Evolutionary conservation across 441 rosid genomes (phyloP).

Genomic region (Sinapis alba): DNA sequence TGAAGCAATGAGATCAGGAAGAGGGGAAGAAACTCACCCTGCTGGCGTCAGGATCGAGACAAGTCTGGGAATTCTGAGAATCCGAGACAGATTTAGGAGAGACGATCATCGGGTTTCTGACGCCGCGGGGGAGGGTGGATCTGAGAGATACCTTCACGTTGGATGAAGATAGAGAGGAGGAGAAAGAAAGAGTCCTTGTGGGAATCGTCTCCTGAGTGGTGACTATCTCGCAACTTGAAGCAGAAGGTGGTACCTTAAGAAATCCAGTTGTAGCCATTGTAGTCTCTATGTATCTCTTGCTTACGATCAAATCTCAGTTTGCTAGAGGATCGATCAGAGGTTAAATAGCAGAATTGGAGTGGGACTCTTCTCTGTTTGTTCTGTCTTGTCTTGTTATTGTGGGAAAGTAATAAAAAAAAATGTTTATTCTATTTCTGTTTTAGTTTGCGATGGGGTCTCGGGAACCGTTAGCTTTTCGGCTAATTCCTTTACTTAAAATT

Average conservation of each 20-base stretch:
- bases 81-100: too few species aligned
- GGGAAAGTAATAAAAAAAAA: not conserved
- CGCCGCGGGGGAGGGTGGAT: not conserved
- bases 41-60: too few species aligned
- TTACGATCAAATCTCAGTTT: not conserved
- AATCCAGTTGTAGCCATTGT: slow-evolving; percentile 52
- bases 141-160: slow-evolving; percentile 47
- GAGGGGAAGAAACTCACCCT: too few species aligned
- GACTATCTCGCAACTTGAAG: not conserved
- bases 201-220: slow-evolving; percentile 13
- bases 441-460: slow-evolving; percentile 26
- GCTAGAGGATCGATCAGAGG: slow-evolving; percentile 1
- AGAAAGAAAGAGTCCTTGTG: slow-evolving; percentile 45
- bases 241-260: slow-evolving; percentile 36
- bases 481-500: not conserved
- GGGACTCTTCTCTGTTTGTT: not conserved
- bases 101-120: too few species aligned
- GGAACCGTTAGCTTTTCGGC: slow-evolving; percentile 26
- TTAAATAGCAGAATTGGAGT: not conserved
- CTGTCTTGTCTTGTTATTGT: slow-evolving; percentile 25
- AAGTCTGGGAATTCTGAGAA: too few species aligned
- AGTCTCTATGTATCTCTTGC: not conserved
- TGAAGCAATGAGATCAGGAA: too few species aligned
- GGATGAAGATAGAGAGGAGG: slow-evolving; percentile 46
- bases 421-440: not conserved